Conservation (phyloP, 352 stramenopile species). For the Plasmopara viticola region DNA sequence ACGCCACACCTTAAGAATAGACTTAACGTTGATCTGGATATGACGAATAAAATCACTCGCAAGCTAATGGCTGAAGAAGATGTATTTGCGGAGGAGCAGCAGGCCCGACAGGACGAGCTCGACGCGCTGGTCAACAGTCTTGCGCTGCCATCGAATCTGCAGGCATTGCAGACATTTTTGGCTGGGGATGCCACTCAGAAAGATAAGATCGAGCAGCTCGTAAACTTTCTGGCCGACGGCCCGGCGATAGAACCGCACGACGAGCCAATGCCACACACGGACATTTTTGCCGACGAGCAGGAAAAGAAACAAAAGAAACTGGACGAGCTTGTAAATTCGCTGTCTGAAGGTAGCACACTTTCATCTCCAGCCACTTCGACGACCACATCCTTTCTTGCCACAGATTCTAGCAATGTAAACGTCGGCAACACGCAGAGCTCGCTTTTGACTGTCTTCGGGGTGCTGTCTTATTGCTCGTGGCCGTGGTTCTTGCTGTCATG, state of each 20-base stretch:
- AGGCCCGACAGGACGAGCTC: conserved; percentile 18
- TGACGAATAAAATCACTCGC: not conserved
- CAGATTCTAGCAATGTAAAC: no score
- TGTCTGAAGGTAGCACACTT: conserved; percentile 10
- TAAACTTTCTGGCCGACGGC: conserved; percentile 20
- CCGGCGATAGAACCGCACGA: not conserved
- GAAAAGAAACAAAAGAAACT: conserved; percentile 13
- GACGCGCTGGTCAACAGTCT: conserved; percentile 17
- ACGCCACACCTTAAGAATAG: not conserved
- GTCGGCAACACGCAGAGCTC: no score
- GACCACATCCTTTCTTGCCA: no score
- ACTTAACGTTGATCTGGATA: not conserved
- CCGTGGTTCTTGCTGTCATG: no score
- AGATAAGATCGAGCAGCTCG: conserved; percentile 23
- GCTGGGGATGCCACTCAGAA: conserved; percentile 11
- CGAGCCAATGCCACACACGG: conserved; percentile 3
- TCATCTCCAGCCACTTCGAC: no score
- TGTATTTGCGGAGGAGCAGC: conserved; percentile 19
- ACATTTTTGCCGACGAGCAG: conserved; percentile 24
- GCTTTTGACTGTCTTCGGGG: no score
- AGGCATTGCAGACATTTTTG: conserved; percentile 12
- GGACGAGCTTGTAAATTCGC: conserved; percentile 15
- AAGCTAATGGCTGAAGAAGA: conserved; percentile 6
- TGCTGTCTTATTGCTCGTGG: no score
- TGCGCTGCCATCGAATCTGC: conserved; percentile 3